phyloP scores from a whole-genome alignment of 2,329 filamentous ascomycete genomes.

The Fusarium lyarnte region DNA sequence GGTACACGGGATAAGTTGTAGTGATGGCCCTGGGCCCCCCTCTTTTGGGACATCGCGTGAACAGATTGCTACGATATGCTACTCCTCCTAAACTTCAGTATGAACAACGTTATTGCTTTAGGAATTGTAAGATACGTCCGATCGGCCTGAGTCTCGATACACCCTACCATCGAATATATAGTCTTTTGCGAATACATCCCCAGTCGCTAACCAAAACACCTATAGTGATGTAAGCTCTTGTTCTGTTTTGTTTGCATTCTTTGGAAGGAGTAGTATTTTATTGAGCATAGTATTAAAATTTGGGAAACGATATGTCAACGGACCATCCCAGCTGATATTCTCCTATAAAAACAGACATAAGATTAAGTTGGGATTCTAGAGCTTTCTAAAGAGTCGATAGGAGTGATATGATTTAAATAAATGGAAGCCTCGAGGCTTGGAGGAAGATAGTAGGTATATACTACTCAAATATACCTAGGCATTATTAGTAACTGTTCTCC shows the following conservation, averaged over 20 bases:
- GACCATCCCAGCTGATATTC: background rate
- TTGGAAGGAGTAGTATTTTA: background rate
- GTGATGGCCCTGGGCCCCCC: background rate
- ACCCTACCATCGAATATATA: too few species aligned
- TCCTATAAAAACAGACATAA: background rate
- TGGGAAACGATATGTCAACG: background rate
- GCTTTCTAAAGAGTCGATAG: background rate
- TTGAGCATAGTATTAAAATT: background rate
- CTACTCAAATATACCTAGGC: too few species aligned
- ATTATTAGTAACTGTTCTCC: background rate
- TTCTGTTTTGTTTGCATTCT: background rate
- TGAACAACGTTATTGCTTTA: background rate
- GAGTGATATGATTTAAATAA: background rate
- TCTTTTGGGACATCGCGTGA: background rate
- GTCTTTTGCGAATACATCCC: too few species aligned
- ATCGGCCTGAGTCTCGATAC: background rate
- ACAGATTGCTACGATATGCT: background rate
- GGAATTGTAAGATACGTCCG: background rate
- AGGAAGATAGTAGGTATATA: background rate
- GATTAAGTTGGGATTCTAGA: background rate
- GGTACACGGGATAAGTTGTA: background rate
- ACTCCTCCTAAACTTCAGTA: background rate
- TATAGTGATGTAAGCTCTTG: background rate
- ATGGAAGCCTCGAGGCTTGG: background rate
- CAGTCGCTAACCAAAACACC: background rate